Base-by-base conservation (phyloP, 2,329 filamentous ascomycete genomes). In the Lasiodiplodia citricola region DNA sequence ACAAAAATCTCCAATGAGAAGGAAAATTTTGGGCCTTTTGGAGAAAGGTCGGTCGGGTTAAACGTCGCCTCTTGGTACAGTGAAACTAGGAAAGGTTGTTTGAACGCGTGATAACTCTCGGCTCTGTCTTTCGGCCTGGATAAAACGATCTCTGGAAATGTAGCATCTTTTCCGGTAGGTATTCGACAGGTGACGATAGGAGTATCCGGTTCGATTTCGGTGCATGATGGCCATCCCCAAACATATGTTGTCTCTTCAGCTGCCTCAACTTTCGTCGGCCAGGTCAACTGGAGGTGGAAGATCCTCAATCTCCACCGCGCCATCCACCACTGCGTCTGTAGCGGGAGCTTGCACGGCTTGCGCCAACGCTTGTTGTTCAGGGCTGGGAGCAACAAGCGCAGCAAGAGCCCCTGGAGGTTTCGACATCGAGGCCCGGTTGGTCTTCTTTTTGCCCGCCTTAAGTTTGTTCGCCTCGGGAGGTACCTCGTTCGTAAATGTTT, bases 401-500 rank as follows among this genome's bases (percentile, higher is more conserved):
- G 55, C 65, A 38, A 58, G 52, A 7, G 55, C 44, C 21, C 25
- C 54, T 6, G 65, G 55, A 14, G 65, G 18, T 28, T 44, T 52
- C 21, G 67, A 68, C 6, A 68, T 64, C 2, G 67, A 68, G 8
- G 38, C 41, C 5, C 67, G 67, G n/a, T 56, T 60, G n/a, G 55
- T 47, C 65, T 70, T 70, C 55, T 68, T 70, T 51, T 70, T 70
- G 21, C 55, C 55, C 6, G 21, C 10, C 44, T 70, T 63, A 47
- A 76, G 75, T 66, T 76, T 73, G n/a, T 71, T 76, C 52, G 77
- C 70, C 57, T 75, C 73, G 13, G 70, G 72, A 76, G 73, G 74
- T 55, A 74, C 76, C 44, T 80, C 79, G 56, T 76, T 74, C 50
- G 76, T 74, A 67, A 92, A 95, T 75, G 96, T 92, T 79, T 97